Conservation (phyloP, 345 rosid genomes). For the Ricinus communis region DNA sequence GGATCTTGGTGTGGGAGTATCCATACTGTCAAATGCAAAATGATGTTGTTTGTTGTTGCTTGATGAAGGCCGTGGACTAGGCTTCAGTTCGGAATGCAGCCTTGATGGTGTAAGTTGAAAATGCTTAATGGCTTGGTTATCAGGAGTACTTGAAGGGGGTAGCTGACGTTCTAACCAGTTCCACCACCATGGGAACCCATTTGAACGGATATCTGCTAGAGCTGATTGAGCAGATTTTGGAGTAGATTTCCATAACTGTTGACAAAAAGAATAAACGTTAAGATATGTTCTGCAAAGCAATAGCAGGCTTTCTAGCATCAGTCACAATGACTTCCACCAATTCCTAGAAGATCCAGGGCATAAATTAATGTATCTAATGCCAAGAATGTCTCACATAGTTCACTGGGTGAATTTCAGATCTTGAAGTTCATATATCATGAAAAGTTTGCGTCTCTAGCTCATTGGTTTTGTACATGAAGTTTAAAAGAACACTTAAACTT, state of each 20-base stretch:
- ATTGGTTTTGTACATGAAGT: neutral
- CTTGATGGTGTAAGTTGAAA: slow-evolving; percentile 58
- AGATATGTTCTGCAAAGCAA: neutral
- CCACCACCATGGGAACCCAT: slow-evolving; percentile 94
- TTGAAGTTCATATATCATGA: neutral
- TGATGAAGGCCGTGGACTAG: slow-evolving; percentile 54
- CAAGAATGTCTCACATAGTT: no score
- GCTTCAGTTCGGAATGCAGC: slow-evolving; percentile 46
- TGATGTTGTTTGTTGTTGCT: slow-evolving; percentile 43
- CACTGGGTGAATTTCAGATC: no score
- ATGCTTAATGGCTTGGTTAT: slow-evolving; percentile 41
- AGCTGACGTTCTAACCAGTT: slow-evolving; percentile 78
- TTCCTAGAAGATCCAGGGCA: neutral
- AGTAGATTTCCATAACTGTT: slow-evolving; percentile 60
- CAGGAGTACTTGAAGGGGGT: slow-evolving; percentile 45
- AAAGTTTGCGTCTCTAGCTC: no score
- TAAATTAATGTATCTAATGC: neutral
- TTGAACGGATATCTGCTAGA: slow-evolving; percentile 46
- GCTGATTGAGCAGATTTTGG: slow-evolving; percentile 49
- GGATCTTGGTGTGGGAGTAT: slow-evolving; percentile 73
- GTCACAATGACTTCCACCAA: neutral
- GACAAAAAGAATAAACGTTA: neutral
- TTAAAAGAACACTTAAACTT: neutral
- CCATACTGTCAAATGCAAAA: slow-evolving; percentile 51
- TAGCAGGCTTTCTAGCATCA: neutral